Percentiles rank a stretch among this genome's conserved stretches.
These are phyloP conservation scores for Polytrichum commune DNA, from an alignment of 225 moss, liverwort and hornwort genomes.

Conservation along the genomic window DNA sequence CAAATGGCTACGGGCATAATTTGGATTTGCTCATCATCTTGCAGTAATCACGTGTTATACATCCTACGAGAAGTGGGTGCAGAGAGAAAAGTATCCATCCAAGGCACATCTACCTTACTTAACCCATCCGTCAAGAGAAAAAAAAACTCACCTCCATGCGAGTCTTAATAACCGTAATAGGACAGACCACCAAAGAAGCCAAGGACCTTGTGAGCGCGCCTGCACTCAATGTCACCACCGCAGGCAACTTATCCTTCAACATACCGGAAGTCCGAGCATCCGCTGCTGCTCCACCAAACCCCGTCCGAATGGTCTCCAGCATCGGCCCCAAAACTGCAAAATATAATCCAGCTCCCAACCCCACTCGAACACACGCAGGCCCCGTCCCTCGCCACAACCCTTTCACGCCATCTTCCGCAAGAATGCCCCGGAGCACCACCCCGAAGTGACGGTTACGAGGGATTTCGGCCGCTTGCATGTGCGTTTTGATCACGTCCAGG, in stretches of 20 bases:
- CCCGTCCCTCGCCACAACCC: slow-evolving; percentile 97
- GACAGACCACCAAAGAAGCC: slow-evolving; percentile 77
- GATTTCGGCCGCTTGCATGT: slow-evolving; percentile 77
- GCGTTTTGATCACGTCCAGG: slow-evolving; percentile 89
- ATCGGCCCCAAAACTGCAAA: slow-evolving; percentile 83
- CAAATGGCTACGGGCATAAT: too few species aligned
- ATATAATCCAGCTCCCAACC: slow-evolving; percentile 88
- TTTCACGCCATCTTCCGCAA: slow-evolving; percentile 64
- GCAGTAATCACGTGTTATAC: too few species aligned
- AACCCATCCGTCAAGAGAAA: not conserved
- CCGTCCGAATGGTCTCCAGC: slow-evolving; percentile 61
- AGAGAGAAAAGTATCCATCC: too few species aligned
- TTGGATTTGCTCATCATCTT: too few species aligned
- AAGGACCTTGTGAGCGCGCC: slow-evolving; percentile 76
- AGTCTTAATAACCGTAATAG: slow-evolving; percentile 94
- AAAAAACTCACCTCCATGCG: slow-evolving; percentile 86
- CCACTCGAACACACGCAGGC: slow-evolving; percentile 84
- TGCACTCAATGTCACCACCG: slow-evolving; percentile 69
- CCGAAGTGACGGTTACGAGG: slow-evolving; percentile 50
- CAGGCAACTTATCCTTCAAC: slow-evolving; percentile 67
- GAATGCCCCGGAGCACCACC: slow-evolving; percentile 48
- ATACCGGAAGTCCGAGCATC: slow-evolving; percentile 27
- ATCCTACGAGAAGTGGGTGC: too few species aligned
- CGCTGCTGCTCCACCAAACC: slow-evolving; percentile 26
- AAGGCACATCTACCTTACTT: too few species aligned